Conservation (phyloP, 2,329 filamentous ascomycete species). For the Leptodontidium sp. region DNA sequence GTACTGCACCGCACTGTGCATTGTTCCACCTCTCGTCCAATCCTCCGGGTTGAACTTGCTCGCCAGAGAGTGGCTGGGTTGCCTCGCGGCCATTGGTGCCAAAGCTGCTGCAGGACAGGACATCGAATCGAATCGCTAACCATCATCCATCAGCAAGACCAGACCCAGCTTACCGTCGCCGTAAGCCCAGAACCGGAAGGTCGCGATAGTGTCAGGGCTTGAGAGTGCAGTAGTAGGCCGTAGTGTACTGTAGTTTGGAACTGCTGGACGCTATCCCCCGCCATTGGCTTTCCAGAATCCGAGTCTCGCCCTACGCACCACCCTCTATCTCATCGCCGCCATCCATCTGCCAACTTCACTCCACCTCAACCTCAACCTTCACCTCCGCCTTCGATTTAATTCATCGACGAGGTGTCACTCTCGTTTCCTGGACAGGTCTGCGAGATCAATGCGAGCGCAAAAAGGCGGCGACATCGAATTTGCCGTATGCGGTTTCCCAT, state of each 20-base stretch:
- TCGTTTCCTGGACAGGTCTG: slow-evolving; percentile 3
- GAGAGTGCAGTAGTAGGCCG: neutral
- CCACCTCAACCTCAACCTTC: neutral
- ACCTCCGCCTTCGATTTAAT: slow-evolving; percentile 6
- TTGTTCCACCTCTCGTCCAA: slow-evolving; percentile 15
- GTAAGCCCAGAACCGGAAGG: slow-evolving; percentile 20
- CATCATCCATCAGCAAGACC: slow-evolving; percentile 1
- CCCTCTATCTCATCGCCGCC: neutral
- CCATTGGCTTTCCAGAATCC: slow-evolving; percentile 25
- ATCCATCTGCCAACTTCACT: slow-evolving; percentile 18
- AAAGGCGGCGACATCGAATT: slow-evolving; percentile 10
- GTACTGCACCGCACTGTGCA: neutral
- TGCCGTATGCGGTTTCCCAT: slow-evolving; percentile 23
- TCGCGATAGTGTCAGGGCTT: slow-evolving; percentile 12
- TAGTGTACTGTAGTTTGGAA: slow-evolving; percentile 1
- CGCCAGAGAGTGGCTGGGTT: slow-evolving; percentile 13
- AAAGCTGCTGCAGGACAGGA: slow-evolving; percentile 12
- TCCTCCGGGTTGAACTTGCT: neutral
- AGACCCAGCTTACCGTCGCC: slow-evolving; percentile 11
- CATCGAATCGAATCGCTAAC: slow-evolving; percentile 9
- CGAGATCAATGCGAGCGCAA: slow-evolving; percentile 25
- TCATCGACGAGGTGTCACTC: slow-evolving; percentile 1
- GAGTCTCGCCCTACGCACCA: slow-evolving; percentile 7
- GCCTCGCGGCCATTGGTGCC: neutral
- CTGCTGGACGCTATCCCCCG: slow-evolving; percentile 21